Base-by-base conservation (phyloP, 768 basidiomycete genomes). In the Suillus subluteus region DNA sequence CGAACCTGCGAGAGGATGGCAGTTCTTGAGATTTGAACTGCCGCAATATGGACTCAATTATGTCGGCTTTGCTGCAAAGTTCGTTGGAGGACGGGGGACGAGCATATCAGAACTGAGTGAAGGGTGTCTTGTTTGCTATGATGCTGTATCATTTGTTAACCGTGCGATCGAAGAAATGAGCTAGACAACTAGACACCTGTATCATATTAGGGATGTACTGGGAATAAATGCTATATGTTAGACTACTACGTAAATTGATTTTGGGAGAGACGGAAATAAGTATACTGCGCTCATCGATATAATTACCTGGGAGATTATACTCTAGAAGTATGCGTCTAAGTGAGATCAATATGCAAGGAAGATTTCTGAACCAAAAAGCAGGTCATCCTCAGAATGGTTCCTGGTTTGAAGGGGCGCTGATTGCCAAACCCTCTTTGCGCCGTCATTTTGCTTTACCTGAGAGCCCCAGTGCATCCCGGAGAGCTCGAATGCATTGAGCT, bases 401-500 rank as follows among this genome's bases (percentile, higher is more conserved):
- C 74, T 73, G 59, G 68, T 71, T 56, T 77, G 74, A 16, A 86
- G 77, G 21, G 86, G 80, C 55, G 83, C 80, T 1, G 86, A 85
- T 74, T 84, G 84, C 88, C 87, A 88, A 7, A 83, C 78, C 38
- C 80, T 80, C 67, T 81, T 83, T 46, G 80, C 74, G 40, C 83
- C 79, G 58, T 80, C 74, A 62, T 78, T 73, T 69, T 82, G 81
- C 69, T 77, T 80, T 56, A 77, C 81, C n/a, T 83, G 82, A 6
- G 86, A 87, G 58, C 84, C 82, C 90, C 91, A 93, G 69, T 89
- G 89, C 78, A 92, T 86, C 41, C 91, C 92, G 58, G 85, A 88
- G 37, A 93, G 84, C 73, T 92, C 91, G 72, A 91, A 91, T 56
- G 86, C 84, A 68, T 83, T 79, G 43, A 93, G 83, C 64, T 85